A percentile compares a stretch with the other conserved stretches of the same genome.
Evolutionary conservation across 2,329 filamentous ascomycete species (phyloP).

Genomic region (Hymenoscyphus fraxineus): DNA sequence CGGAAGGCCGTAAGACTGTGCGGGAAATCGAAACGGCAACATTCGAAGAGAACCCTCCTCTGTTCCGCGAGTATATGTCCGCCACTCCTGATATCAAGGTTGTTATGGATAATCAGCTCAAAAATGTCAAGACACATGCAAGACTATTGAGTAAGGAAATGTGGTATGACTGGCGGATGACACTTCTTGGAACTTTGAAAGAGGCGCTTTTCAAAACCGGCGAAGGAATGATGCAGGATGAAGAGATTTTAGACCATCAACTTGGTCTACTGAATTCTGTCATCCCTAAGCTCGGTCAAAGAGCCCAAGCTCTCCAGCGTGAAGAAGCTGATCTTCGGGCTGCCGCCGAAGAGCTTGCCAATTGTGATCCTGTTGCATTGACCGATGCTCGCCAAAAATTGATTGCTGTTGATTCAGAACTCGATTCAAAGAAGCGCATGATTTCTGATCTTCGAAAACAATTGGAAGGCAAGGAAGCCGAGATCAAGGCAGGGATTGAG

Average conservation of each 20-base stretch:
- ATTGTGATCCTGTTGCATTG: slow-evolving; percentile 77
- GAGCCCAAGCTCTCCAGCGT: slow-evolving; percentile 56
- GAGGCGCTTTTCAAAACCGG: slow-evolving; percentile 73
- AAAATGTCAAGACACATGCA: slow-evolving; percentile 92
- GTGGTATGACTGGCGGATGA: slow-evolving; percentile 98
- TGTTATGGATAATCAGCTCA: slow-evolving; percentile 94
- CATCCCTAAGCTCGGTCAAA: slow-evolving; percentile 61
- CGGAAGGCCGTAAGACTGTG: slow-evolving; percentile 84
- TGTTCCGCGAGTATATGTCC: slow-evolving; percentile 88
- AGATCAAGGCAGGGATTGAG: slow-evolving; percentile 58
- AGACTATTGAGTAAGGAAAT: slow-evolving; percentile 87
- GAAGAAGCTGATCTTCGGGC: slow-evolving; percentile 67
- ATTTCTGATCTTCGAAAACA: slow-evolving; percentile 65
- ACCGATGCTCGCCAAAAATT: slow-evolving; percentile 68
- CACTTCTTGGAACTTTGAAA: slow-evolving; percentile 78
- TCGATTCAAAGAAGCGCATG: slow-evolving; percentile 64
- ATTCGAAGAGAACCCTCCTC: slow-evolving; percentile 80
- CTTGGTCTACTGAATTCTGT: slow-evolving; percentile 63
- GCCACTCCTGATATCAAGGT: slow-evolving; percentile 78
- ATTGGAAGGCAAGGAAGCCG: slow-evolving; percentile 61
- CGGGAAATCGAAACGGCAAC: slow-evolving; percentile 88
- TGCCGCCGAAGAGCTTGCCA: slow-evolving; percentile 69
- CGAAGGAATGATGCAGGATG: slow-evolving; percentile 73
- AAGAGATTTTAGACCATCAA: slow-evolving; percentile 61
- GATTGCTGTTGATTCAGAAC: slow-evolving; percentile 58